These are phyloP conservation scores for Blastomyces parvus DNA, from an alignment of 2,329 filamentous ascomycete genomes.

Conservation along the genomic window DNA sequence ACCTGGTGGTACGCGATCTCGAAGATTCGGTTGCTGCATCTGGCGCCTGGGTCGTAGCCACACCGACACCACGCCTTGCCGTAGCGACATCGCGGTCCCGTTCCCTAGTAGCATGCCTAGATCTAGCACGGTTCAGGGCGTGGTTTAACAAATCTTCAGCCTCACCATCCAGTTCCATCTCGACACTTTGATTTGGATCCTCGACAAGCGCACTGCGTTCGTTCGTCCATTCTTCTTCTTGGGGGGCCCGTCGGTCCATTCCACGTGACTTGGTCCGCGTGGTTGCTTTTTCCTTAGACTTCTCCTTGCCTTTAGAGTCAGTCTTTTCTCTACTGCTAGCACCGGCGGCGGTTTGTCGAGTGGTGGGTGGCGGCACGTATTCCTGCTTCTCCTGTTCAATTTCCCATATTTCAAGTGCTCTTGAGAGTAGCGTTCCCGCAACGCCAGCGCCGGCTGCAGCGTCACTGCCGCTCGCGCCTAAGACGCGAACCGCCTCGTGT, in stretches of 20 bases:
- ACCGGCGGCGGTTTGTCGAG: constrained; percentile 8
- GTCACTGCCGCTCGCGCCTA: constrained; percentile 38
- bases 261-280: constrained; percentile 17
- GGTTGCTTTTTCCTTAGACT: constrained; percentile 16
- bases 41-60: background rate
- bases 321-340: constrained; percentile 17
- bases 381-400: constrained; percentile 25
- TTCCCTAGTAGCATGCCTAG: constrained; percentile 2
- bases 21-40: constrained; percentile 5
- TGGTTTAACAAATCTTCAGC: constrained; percentile 34
- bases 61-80: constrained; percentile 1
- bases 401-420: constrained; percentile 40
- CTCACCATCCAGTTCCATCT: constrained; percentile 37
- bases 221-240: constrained; percentile 30
- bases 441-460: constrained; percentile 39
- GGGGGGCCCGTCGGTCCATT: constrained; percentile 2
- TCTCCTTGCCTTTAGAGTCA: constrained; percentile 24
- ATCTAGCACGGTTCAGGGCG: constrained; percentile 26
- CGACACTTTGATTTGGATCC: constrained; percentile 23
- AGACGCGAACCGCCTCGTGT: constrained; percentile 56
- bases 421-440: constrained; percentile 37
- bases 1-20: constrained; percentile 10
- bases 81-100: background rate
- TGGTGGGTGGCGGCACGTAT: constrained; percentile 3
- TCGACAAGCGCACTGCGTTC: constrained; percentile 22